Evolutionary conservation across 2,329 filamentous ascomycete species (phyloP), one percentile per base, ranked within the genome.

Genomic region (Knoxdaviesia proteae): DNA sequence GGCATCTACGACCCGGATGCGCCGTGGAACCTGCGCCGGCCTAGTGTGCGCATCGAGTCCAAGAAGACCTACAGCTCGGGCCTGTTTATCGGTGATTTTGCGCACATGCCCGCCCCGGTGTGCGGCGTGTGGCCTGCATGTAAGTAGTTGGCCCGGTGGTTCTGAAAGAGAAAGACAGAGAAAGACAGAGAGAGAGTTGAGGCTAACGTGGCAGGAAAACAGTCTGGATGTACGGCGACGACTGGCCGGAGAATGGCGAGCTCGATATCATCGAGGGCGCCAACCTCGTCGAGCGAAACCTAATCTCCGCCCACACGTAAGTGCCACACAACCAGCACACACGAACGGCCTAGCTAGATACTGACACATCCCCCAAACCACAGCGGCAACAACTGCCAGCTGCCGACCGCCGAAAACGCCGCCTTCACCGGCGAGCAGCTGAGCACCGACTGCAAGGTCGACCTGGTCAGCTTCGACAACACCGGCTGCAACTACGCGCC

Each of bases 121-220:
- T 86, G 81, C 49, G 81, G 80, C 29, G 67, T 73, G 29, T 84
- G 80, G 80, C 80, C 80, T 43, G 75, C 79, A 57, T 82, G 68
- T 75, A 60, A 55, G 61, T 20, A 20, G 20, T 20, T 20, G 20
- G 20, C 20, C 20, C 20, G 2, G 20, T 20, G 20, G 20, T 20
- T 20, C 20, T 20, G 20, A 3, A 20, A 20, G 20, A 20, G 20
- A 20, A 20, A 20, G 20, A 20, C 2, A 20, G 20, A 20, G 20
- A 20, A 2, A 20, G 20, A 20, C 20, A 20, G 20, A 20, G 2
- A 20, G 20, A 20, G 2, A 20, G 20, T 20, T 20, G 20, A 20
- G 20, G 20, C 20, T 29, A 11, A 6, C 32, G 3, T 30, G 36
- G 5, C 20, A 3, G 20, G 20, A 20, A 20, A 20, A 20, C 31